Conservation (phyloP, 768 basidiomycete genomes). For the Boletus tomentosulus region DNA sequence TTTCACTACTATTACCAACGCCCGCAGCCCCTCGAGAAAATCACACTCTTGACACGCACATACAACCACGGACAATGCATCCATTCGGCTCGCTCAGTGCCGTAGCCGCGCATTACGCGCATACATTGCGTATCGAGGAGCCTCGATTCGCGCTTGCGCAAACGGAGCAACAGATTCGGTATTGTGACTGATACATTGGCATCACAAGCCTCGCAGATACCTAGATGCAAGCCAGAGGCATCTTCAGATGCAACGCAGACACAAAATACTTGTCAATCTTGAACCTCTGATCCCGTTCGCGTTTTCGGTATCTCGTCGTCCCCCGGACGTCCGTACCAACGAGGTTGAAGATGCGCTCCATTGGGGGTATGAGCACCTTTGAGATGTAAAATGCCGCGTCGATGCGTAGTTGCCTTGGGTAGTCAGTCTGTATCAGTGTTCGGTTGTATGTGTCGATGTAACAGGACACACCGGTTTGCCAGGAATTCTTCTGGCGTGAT, state of each 20-base stretch:
- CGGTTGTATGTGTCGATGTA: background rate
- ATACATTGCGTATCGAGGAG: constrained; percentile 57
- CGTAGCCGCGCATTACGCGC: constrained; percentile 62
- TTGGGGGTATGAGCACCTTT: constrained; percentile 79
- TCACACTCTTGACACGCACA: background rate
- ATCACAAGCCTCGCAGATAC: constrained; percentile 63
- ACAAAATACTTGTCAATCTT: no score
- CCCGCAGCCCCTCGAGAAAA: no score
- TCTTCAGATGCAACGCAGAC: background rate
- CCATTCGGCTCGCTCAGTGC: constrained; percentile 54
- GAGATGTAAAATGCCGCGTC: constrained; percentile 89
- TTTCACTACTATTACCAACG: no score
- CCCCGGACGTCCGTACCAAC: constrained; percentile 80
- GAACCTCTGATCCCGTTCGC: constrained; percentile 35
- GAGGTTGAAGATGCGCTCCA: constrained; percentile 88
- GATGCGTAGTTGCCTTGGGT: constrained; percentile 59
- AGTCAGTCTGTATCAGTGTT: background rate
- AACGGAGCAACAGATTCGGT: constrained; percentile 50
- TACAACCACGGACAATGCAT: constrained; percentile 88
- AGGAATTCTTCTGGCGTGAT: constrained; percentile 67
- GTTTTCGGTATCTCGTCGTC: constrained; percentile 75
- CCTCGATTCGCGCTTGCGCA: constrained; percentile 51
- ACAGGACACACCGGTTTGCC: constrained; percentile 48
- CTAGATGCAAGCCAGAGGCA: constrained; percentile 29
- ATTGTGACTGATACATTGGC: constrained; percentile 50